phyloP scores from a whole-genome alignment of 2,329 filamentous ascomycete species.

The Emmonsiellopsis sp. region DNA sequence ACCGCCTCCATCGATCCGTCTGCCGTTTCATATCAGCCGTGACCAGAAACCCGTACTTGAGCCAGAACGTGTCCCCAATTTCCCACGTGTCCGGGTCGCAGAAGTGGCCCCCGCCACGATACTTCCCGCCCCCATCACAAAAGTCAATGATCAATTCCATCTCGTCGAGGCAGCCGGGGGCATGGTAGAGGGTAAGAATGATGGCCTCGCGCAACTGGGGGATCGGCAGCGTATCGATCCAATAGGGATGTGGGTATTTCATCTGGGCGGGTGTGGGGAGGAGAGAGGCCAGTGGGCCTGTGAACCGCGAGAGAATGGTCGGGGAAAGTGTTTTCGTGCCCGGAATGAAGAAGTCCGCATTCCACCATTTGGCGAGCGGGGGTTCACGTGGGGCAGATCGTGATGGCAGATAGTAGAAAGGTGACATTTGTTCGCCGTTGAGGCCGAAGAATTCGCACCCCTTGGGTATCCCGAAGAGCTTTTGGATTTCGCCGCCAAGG shows the following conservation, averaged over 20 bases:
- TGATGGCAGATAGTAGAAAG: constrained; percentile 3
- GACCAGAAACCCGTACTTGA: constrained; percentile 1
- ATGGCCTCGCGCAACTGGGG: not conserved
- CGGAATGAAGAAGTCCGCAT: constrained; percentile 1
- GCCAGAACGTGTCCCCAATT: constrained; percentile 2
- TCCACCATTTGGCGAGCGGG: not conserved
- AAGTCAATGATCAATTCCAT: constrained; percentile 2
- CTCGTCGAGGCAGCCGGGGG: not conserved
- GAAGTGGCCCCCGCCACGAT: constrained; percentile 1
- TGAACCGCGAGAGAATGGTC: not conserved
- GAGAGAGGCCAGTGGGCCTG: not conserved
- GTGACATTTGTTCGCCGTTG: constrained; percentile 3
- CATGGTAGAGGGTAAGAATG: not conserved
- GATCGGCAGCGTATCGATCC: constrained; percentile 1
- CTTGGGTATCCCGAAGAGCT: not conserved
- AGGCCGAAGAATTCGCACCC: constrained; percentile 1
- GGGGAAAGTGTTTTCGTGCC: not conserved
- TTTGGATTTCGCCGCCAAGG: not conserved
- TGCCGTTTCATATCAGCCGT: not conserved
- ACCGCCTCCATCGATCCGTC: constrained; percentile 1
- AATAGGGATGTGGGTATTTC: constrained; percentile 1
- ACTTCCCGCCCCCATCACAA: not conserved
- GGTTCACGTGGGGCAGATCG: not conserved
- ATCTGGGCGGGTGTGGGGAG: not conserved
- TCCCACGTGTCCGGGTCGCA: constrained; percentile 2